A percentile compares a stretch with the other conserved stretches of the same genome.
These are phyloP conservation scores for Cornus controversa DNA, from an alignment of 148 eudicot genomes.

Conservation along the genomic window DNA sequence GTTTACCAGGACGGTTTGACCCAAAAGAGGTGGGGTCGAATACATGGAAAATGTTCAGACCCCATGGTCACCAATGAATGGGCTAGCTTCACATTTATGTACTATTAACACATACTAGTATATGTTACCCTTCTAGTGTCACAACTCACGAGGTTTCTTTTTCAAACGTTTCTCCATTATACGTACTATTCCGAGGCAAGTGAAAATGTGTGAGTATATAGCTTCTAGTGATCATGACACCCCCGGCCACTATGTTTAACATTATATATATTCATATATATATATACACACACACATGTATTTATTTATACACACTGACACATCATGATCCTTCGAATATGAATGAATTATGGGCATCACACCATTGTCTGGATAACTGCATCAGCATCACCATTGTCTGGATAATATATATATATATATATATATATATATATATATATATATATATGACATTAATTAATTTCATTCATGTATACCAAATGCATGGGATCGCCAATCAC, in stretches of 20 bases:
- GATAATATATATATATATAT: too few species aligned
- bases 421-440: too few species aligned
- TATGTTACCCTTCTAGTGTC: not conserved
- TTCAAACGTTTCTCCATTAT: not conserved
- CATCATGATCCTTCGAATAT: not conserved
- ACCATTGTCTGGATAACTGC: not conserved
- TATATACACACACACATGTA: too few species aligned
- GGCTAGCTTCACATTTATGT: not conserved
- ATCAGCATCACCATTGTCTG: too few species aligned
- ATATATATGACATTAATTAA: too few species aligned
- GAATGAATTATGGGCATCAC: conserved; percentile 18
- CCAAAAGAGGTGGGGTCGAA: not conserved
- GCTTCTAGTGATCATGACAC: not conserved
- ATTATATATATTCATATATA: too few species aligned
- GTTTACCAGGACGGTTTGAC: too few species aligned
- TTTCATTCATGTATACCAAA: too few species aligned
- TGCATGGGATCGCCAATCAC: too few species aligned
- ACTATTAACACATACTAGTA: not conserved
- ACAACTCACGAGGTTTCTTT: too few species aligned
- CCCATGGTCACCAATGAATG: not conserved
- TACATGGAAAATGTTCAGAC: not conserved
- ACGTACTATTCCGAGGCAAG: not conserved
- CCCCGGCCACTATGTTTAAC: not conserved
- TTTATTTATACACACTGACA: too few species aligned
- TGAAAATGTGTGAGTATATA: not conserved